Percentiles rank a stretch among this genome's conserved stretches.
phyloP scores from a whole-genome alignment of 129 eudicot species.

The Helianthus annuus region DNA sequence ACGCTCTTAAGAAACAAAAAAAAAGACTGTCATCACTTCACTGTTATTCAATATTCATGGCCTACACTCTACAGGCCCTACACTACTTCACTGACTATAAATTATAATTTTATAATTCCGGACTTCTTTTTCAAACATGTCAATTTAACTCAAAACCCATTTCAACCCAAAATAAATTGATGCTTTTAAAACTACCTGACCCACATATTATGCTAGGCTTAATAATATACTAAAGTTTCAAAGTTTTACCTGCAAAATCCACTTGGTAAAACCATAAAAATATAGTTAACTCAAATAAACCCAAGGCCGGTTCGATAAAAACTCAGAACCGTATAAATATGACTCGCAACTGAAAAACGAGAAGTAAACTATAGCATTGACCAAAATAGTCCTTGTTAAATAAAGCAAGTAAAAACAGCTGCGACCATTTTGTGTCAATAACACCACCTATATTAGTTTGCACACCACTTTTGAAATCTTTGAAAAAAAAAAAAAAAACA shows the following conservation, averaged over 20 bases:
- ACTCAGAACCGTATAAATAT: not conserved
- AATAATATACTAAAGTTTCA: too few species aligned
- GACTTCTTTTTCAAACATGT: too few species aligned
- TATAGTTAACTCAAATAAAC: not conserved
- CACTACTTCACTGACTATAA: too few species aligned
- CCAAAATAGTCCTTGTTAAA: not conserved
- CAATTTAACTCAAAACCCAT: too few species aligned
- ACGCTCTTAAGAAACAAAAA: too few species aligned
- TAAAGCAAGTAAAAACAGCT: not conserved
- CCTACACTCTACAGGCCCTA: too few species aligned
- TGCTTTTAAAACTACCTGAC: too few species aligned
- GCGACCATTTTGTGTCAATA: not conserved
- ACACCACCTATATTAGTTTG: not conserved
- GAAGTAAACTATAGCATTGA: not conserved
- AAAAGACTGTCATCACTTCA: too few species aligned
- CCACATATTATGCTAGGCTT: too few species aligned
- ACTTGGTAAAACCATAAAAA: not conserved
- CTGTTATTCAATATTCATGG: too few species aligned
- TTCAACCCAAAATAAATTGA: too few species aligned
- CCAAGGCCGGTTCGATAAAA: not conserved
- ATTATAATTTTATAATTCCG: too few species aligned
- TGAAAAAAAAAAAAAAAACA: not conserved
- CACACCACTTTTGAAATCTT: not conserved
- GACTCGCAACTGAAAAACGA: not conserved
- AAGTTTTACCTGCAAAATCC: not conserved